Base-by-base conservation (phyloP, 805 yeast genomes). In the Candida ovalis region DNA sequence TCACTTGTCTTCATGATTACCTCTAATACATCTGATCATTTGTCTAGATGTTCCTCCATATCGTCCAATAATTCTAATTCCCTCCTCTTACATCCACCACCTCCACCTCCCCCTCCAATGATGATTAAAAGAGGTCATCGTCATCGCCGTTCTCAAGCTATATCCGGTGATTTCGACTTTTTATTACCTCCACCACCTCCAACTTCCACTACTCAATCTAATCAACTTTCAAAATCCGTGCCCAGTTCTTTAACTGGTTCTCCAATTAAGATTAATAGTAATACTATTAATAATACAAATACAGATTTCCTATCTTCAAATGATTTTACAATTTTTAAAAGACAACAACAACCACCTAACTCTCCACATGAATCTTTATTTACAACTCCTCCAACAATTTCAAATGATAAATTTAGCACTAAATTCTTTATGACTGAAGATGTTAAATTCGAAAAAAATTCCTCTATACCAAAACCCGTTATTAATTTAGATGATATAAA, bases 131-230 rank as follows among this genome's bases (percentile, higher is more conserved):
- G 79, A 53, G 80, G 82, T 1, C 96, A 89, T 67, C 78, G 87
- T 40, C 96, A 89, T 60, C 79, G 88, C 59, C 71, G 96, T 45
- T 88, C 96, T 0, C 90, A 92, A 21, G 96, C 96, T 0, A 84
- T 89, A 6, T 86, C 94, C 8, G 94, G 94, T 3, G 96, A 89
- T 62, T 86, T 88, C 61, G 94, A 86, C 56, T 44, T 64, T 30
- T 59, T 52, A 3, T 40, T 61, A 6, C 43, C 61, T 12, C 58
- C 53, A 19, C 59, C 55, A 22, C 60, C 56, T 19, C 43, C 52
- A 24, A 39, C 54, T 8, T 46, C 55, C 21, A n/a, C 25, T n/a
- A 37, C 43, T 21, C 12, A 41, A 18, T 3, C 38, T 15, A 23
- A 38, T 6, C 43, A 44, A 5, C 17, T 50, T 19, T 53, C 63